Evolutionary conservation across 2,329 filamentous ascomycete species (phyloP).

Genomic region (Penicillium freii): DNA sequence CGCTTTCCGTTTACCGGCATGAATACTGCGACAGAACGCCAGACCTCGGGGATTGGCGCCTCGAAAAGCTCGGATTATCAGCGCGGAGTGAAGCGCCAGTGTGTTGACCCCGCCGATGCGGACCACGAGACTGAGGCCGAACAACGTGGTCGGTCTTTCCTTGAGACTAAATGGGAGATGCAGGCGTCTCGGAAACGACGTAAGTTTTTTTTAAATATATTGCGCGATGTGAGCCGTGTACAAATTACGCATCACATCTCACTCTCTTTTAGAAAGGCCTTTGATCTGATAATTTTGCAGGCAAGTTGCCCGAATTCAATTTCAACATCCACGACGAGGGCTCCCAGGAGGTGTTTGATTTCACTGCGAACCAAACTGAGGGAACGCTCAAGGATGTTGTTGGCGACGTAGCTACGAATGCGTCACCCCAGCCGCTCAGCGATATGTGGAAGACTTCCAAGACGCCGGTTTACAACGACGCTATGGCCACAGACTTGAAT

Average conservation of each 20-base stretch:
- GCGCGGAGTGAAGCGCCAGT: slow-evolving; percentile 39
- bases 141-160: slow-evolving; percentile 35
- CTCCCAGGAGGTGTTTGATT: background rate
- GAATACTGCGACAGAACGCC: slow-evolving; percentile 25
- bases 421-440: slow-evolving; percentile 8
- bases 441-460: slow-evolving; percentile 4
- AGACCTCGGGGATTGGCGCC: slow-evolving; percentile 36
- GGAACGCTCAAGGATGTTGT: background rate
- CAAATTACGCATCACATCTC: background rate
- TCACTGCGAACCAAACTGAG: background rate
- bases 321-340: slow-evolving; percentile 21
- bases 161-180: slow-evolving; percentile 44
- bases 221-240: background rate
- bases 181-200: slow-evolving; percentile 33
- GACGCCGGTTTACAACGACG: slow-evolving; percentile 14
- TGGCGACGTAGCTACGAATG: slow-evolving; percentile 12
- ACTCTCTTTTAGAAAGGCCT: background rate
- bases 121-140: slow-evolving; percentile 14
- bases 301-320: slow-evolving; percentile 22
- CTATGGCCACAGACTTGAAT: background rate
- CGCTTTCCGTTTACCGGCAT: slow-evolving; percentile 37
- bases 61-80: slow-evolving; percentile 27
- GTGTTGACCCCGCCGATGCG: slow-evolving; percentile 23
- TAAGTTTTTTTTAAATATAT: slow-evolving; percentile 18
- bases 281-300: slow-evolving; percentile 14